Conservation (phyloP, 116 monocot species). For the Trichopus zeylanicus region DNA sequence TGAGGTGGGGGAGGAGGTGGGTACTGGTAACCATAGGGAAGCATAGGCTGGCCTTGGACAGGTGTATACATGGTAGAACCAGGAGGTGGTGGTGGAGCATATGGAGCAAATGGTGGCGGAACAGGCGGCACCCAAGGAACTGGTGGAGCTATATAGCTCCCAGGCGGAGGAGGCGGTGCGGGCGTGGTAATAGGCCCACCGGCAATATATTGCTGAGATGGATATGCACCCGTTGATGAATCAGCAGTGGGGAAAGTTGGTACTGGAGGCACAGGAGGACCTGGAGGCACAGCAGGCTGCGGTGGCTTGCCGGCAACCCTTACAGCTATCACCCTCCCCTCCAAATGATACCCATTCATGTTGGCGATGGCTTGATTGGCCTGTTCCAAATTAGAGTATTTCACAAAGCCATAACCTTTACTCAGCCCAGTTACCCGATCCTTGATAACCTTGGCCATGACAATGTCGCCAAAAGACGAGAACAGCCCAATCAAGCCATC, state of each 20-base stretch:
- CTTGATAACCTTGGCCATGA: conserved; percentile 85
- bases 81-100: conserved; percentile 63
- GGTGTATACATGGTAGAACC: conserved; percentile 63
- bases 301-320: conserved; percentile 86
- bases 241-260: conserved; percentile 27
- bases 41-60: conserved; percentile 30
- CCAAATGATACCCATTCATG: conserved; percentile 75
- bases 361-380: conserved; percentile 64
- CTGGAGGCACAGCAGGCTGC: conserved; percentile 61
- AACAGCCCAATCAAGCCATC: conserved; percentile 52
- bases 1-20: conserved; percentile 24
- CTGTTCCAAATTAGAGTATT: conserved; percentile 58
- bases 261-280: conserved; percentile 39
- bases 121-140: conserved; percentile 62
- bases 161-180: conserved; percentile 60
- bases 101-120: conserved; percentile 58
- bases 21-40: conserved; percentile 45
- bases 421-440: conserved; percentile 57
- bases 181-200: conserved; percentile 26
- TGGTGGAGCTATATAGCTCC: conserved; percentile 43
- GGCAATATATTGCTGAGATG: conserved; percentile 57
- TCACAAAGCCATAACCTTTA: conserved; percentile 90
- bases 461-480: conserved; percentile 66
- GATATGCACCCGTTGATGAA: conserved; percentile 43
- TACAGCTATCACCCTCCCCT: conserved; percentile 70